Percentiles rank a stretch among this genome's conserved stretches.
Conservation (phyloP, 2,329 filamentous ascomycete species). For the Cladophialophora yegresii region DNA sequence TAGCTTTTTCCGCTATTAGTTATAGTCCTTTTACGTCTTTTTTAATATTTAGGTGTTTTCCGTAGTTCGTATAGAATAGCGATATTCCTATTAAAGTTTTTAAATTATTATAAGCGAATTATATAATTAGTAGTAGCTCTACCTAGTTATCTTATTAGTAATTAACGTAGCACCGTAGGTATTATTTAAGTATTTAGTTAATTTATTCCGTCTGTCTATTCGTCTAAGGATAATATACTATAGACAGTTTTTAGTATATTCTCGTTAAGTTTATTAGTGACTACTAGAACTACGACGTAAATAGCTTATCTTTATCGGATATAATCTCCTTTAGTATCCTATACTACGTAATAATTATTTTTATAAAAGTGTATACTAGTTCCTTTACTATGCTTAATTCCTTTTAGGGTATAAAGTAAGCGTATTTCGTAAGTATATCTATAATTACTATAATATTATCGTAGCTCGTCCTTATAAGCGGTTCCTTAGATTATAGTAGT, state of each 20-base stretch:
- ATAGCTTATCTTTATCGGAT: not conserved
- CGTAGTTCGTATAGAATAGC: slow-evolving; percentile 24
- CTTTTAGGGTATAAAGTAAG: not conserved
- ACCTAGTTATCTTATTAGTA: slow-evolving; percentile 1
- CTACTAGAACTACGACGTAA: slow-evolving; percentile 1
- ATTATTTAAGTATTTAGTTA: not conserved
- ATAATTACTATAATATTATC: not conserved
- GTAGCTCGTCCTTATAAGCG: not conserved
- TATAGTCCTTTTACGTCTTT: not conserved
- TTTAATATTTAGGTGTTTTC: not conserved
- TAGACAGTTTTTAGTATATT: too few species aligned
- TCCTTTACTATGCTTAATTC: not conserved
- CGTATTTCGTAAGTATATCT: not conserved
- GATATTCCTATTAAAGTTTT: not conserved
- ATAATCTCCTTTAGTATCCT: not conserved
- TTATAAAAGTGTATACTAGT: too few species aligned
- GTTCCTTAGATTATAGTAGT: slow-evolving; percentile 12
- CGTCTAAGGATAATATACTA: slow-evolving; percentile 22
- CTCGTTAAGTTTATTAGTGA: not conserved
- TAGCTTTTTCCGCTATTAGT: not conserved
- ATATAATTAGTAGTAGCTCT: not conserved
- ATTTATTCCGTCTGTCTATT: not conserved
- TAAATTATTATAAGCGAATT: not conserved
- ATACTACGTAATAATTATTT: not conserved
- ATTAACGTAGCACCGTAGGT: not conserved